Base-by-base conservation (phyloP, 169 alveolate genomes). In the Eimeria falciformis region DNA sequence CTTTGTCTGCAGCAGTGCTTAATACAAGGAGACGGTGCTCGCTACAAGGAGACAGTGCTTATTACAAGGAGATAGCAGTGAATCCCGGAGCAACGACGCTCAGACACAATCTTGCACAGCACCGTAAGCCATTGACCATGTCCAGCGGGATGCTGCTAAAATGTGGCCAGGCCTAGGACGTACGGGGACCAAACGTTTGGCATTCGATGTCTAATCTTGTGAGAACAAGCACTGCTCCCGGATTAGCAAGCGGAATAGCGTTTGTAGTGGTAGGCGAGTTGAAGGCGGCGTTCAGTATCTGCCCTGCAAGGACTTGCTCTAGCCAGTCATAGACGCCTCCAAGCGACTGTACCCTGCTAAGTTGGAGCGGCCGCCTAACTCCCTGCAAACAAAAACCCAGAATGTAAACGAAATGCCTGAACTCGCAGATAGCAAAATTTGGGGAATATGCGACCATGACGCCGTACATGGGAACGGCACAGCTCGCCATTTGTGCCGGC, bases 291-390 rank as follows among this genome's bases (percentile, higher is more conserved):
- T 89, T 89, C 50, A 89, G 55, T 14, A 89, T 46, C 23, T 78
- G 77, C 21, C 78, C 90, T 18, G 93, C 88, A 27, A 89, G 27
- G 29, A 89, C 90, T 27, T 77, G 81, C 90, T 89, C 90, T 58
- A 89, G 78, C 93, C 93, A 89, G 71, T 89, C 93, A 46, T 89
- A 89, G n/a, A 89, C 85, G 40, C 93, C 93, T 73, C 69, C 55
- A 27, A 89, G 68, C 33, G 93, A 77, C 25, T 71, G 37, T 29
- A 89, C 90, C 1, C 75, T 81, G 73, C 45, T 81, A 23, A 81
- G 50, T 55, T 27, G 89, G 45, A 81, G 50, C 18, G 47, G 21
- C 17, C 89, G 89, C 17, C 37, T 65, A 25, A 81, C 9, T 21
- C 89, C 89, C 89, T 81, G 89, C 23, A 81, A 53, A 6, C 2